Base-by-base conservation (phyloP, 129 eudicot species). In the Centella asiatica region DNA sequence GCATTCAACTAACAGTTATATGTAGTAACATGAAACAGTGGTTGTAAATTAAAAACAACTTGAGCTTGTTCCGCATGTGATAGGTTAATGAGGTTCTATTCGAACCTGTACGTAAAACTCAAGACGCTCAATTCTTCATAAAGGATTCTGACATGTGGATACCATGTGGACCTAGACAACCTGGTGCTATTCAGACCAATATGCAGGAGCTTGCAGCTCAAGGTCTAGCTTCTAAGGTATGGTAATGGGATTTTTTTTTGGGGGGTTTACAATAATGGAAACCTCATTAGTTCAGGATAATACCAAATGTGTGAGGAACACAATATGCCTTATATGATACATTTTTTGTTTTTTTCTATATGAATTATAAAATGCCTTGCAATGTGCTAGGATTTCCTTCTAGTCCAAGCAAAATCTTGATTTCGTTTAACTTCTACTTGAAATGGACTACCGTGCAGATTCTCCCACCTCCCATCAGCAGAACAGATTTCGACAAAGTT, bases 151-250 rank as follows among this genome's bases (percentile, higher is more conserved):
- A 74, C 5, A 68, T 53, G 10, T 81, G 81, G 81, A 60, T 77
- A 44, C 87, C 83, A 19, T 81, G 87, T 59, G 87, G 87, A 46
- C 87, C 87, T 24, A 71, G 82, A 37, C 87, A 81, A 33, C 83
- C 78, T 7, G 87, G 87, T 61, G 87, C 83, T 24, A 64, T 81
- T 25, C 81, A 74, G 80, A 81, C 72, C 65, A 74, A 70, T 19
- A 81, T 81, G 87, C 81, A 77, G 73, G 83, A 77, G 66, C 77
- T 81, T 32, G 87, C 83, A 24, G 72, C 80, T 31, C 75, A 69
- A 67, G 87, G 87, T 44, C 67, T 62, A 33, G 83, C 83, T 44
- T 74, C 83, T 68, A 74, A 70, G 87, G 87, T 81, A 81, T 60
- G 64, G 40, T 40, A 27, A 25, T 8, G 24, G 14, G 48, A 22